Percentiles rank a stretch among this genome's conserved stretches.
Evolutionary conservation across 2,329 filamentous ascomycete genomes (phyloP).

Genomic region (Colletotrichum liaoningense): DNA sequence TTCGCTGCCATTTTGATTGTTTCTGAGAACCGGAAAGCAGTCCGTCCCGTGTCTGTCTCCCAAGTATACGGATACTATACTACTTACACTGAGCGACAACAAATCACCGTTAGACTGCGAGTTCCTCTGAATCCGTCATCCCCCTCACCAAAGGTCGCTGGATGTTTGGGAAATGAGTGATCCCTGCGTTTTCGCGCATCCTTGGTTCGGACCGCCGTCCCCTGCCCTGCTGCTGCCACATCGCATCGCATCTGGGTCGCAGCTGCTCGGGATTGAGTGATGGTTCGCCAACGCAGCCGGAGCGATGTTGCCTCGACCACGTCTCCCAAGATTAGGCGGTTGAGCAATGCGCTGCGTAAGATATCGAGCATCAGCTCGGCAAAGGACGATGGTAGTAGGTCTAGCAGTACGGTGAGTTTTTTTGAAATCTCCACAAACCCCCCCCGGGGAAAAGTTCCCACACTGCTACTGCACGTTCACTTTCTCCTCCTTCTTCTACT

Average conservation of each 20-base stretch:
- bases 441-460: no score
- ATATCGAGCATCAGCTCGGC: neutral
- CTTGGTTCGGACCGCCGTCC: neutral
- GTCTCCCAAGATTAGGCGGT: neutral
- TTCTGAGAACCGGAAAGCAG: neutral
- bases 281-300: constrained; percentile 13
- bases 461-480: neutral
- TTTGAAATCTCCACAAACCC: neutral
- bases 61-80: no score
- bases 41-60: neutral
- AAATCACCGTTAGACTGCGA: no score
- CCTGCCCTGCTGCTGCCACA: neutral
- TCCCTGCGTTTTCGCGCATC: neutral
- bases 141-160: neutral
- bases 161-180: neutral
- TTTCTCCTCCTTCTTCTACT: neutral
- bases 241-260: neutral
- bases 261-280: neutral
- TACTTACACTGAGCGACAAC: no score
- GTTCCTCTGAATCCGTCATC: no score
- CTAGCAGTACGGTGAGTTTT: neutral
- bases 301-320: neutral
- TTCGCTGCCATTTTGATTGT: neutral
- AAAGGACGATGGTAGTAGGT: neutral
- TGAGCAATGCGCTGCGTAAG: constrained; percentile 2